Evolutionary conservation across 352 stramenopile species (phyloP), one percentile per base, ranked within the genome.

Genomic region (Phytophthora fragariae): DNA sequence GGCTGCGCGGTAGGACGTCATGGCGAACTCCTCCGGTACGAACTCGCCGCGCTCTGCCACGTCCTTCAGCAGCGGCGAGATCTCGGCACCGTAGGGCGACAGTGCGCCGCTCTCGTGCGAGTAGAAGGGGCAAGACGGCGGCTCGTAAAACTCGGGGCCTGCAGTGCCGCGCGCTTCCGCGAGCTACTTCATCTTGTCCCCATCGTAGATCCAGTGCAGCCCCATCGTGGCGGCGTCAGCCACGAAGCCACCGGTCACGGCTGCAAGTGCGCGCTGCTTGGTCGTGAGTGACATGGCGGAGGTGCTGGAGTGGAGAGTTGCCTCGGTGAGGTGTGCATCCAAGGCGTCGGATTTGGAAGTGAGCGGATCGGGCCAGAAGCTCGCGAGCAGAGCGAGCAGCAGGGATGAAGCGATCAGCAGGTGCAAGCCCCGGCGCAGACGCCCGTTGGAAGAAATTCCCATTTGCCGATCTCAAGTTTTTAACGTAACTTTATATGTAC

Each of bases 151-250:
- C 58, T 91, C 84, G 3, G 79, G 65, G 8, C 55, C 55, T 7
- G 44, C 29, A 52, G 21, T 31, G 50, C 56, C 68, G 41, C 57
- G 70, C 12, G 77, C 71, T 3, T 60, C 72, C 31, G 77, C 72
- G 33, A 88, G 81, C 56, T 69, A 21, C 31, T 72, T 56, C 57
- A 91, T 77, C 75, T 89, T 82, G 47, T 75, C 72, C 24, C 27
- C 68, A 71, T 92, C 83, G 73, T 92, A 92, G 82, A 92, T 91
- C 85, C 85, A 92, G 75, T 92, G 85, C 35, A 92, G 81, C 1
- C 82, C 82, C 85, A 92, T 91, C 27, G 80, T 88, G 33, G 85
- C 85, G 35, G 85, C 85, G 56, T 92, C 85, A 11, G 80, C 79
- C 58, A 92, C 84, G 53, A 92, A 88, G 61, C 78, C 79, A 5